Percentiles rank a stretch among this genome's conserved stretches.
These are phyloP conservation scores for Cytospora leucostoma DNA, from an alignment of 2,329 filamentous ascomycete species.

Conservation along the genomic window DNA sequence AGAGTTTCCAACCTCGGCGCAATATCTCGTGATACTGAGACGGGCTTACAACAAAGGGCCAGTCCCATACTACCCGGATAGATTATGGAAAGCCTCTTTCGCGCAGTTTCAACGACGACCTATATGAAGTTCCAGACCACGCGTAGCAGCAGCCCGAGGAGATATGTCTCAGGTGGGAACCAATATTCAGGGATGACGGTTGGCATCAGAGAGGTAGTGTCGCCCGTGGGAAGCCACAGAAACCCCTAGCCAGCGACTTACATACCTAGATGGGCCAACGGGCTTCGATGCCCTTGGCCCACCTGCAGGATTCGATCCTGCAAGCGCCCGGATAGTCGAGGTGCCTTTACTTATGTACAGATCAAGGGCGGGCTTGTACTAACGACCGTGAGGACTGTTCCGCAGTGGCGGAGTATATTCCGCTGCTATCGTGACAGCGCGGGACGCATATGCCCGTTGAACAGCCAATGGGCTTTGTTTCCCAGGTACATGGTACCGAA, in stretches of 20 bases:
- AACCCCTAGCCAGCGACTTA: background rate
- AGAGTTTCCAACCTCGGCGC: background rate
- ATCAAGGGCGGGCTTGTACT: background rate
- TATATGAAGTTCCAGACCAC: background rate
- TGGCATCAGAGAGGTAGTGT: background rate
- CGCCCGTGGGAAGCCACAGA: background rate
- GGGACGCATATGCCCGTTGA: background rate
- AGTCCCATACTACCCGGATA: background rate
- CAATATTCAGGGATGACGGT: background rate
- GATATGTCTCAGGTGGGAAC: background rate
- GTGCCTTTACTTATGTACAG: background rate
- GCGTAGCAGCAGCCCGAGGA: background rate
- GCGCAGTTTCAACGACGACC: background rate
- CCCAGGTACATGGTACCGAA: conserved; percentile 5
- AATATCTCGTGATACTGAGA: background rate
- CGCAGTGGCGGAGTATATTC: conserved; percentile 11
- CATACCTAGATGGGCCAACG: background rate
- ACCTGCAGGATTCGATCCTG: conserved; percentile 16
- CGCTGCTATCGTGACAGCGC: conserved; percentile 7
- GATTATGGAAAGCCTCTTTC: background rate
- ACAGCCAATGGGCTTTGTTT: background rate
- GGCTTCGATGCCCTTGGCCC: background rate
- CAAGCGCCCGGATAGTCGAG: conserved; percentile 2
- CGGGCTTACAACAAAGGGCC: background rate
- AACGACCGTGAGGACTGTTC: conserved; percentile 2